Conservation (phyloP, 2,329 filamentous ascomycete species). For the Trichophyton mentagrophytes region DNA sequence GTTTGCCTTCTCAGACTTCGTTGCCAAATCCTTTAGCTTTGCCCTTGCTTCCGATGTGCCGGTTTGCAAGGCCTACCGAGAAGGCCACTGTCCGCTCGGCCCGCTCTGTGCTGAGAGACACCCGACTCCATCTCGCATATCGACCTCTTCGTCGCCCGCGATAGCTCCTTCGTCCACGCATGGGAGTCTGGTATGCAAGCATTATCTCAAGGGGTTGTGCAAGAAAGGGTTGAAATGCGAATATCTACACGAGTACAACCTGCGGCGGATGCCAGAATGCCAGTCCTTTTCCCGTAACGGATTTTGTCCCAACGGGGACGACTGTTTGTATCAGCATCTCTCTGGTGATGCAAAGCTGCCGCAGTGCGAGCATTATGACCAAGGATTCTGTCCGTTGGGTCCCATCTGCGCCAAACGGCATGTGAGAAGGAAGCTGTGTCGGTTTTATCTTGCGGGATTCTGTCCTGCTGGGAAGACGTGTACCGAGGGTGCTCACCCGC, state of each 20-base stretch:
- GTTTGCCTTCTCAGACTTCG: slow-evolving; percentile 78
- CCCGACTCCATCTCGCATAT: slow-evolving; percentile 36
- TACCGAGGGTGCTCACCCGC: slow-evolving; percentile 67
- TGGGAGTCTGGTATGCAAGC: slow-evolving; percentile 77
- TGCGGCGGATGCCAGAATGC: slow-evolving; percentile 96
- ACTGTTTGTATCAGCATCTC: slow-evolving; percentile 86
- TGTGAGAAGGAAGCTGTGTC: slow-evolving; percentile 66
- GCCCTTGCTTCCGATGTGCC: slow-evolving; percentile 67
- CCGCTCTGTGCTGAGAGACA: slow-evolving; percentile 78
- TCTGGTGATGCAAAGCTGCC: slow-evolving; percentile 68
- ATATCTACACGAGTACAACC: slow-evolving; percentile 96
- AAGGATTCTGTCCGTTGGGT: slow-evolving; percentile 85
- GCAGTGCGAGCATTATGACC: slow-evolving; percentile 81
- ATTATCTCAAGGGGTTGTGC: slow-evolving; percentile 92
- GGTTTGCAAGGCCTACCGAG: slow-evolving; percentile 71
- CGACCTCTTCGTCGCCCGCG: slow-evolving; percentile 32
- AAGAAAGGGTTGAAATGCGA: slow-evolving; percentile 97
- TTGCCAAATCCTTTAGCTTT: slow-evolving; percentile 71
- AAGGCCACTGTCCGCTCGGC: slow-evolving; percentile 77
- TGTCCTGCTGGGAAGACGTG: slow-evolving; percentile 73
- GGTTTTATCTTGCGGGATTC: slow-evolving; percentile 83
- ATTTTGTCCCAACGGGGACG: slow-evolving; percentile 92
- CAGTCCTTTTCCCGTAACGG: slow-evolving; percentile 90
- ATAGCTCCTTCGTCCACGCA: slow-evolving; percentile 30
- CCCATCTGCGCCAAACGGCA: slow-evolving; percentile 81